Conservation (phyloP, 1,139 yeast genomes). For the Wickerhamomyces sp. region DNA sequence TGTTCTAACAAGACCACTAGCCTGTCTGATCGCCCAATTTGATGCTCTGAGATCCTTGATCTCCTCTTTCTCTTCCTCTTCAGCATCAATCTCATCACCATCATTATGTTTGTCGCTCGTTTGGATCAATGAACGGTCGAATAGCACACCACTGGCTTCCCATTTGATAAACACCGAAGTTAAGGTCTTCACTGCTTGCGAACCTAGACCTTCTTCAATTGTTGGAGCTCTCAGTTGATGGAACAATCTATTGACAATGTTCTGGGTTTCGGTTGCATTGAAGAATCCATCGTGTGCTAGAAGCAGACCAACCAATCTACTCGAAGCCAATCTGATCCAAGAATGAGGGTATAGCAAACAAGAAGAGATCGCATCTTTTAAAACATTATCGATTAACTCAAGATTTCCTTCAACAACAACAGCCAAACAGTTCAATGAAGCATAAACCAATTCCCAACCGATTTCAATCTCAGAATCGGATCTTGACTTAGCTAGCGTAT, state of each 20-base stretch:
- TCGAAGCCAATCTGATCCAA: conserved; percentile 76
- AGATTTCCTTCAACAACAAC: conserved; percentile 22
- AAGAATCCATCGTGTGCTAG: conserved; percentile 35
- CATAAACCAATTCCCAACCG: conserved; percentile 76
- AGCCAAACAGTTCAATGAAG: conserved; percentile 53
- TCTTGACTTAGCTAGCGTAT: conserved; percentile 34
- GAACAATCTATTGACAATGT: conserved; percentile 59
- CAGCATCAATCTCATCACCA: conserved; percentile 21
- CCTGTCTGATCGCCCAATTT: conserved; percentile 59
- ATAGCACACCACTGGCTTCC: conserved; percentile 43
- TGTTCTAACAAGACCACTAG: conserved; percentile 60
- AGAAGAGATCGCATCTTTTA: conserved; percentile 41
- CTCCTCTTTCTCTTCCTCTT: conserved; percentile 23
- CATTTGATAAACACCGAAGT: conserved; percentile 59
- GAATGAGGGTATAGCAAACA: conserved; percentile 80
- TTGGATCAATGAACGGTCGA: conserved; percentile 21
- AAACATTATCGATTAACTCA: conserved; percentile 26
- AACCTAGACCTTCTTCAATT: conserved; percentile 58
- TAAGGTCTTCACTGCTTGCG: conserved; percentile 63
- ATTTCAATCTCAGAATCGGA: conserved; percentile 32
- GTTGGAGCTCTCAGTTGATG: conserved; percentile 82
- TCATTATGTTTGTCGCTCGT: conserved; percentile 8
- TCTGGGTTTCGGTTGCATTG: conserved; percentile 44
- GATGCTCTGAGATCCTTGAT: conserved; percentile 37
- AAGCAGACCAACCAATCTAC: conserved; percentile 54